Conservation (phyloP, 805 yeast genomes). For the Zygosaccharomyces kombuchaensis region DNA sequence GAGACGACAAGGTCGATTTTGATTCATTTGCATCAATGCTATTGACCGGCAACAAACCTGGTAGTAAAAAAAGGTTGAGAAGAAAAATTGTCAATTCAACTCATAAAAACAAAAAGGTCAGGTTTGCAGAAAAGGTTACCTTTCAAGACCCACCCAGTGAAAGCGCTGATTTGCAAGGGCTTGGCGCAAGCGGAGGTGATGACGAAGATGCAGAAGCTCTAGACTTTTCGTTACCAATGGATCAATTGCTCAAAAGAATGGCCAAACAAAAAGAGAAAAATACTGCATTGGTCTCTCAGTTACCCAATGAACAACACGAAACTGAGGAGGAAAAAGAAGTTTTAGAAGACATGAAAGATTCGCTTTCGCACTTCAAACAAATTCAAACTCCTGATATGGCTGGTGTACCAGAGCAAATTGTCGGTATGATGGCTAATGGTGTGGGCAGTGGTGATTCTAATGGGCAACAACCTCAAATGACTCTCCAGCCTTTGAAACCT, state of each 20-base stretch:
- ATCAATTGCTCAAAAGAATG: constrained; percentile 53
- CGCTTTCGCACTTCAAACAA: constrained; percentile 68
- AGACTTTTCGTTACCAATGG: constrained; percentile 73
- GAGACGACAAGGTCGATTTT: constrained; percentile 53
- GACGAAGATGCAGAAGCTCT: constrained; percentile 29
- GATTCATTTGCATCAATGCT: constrained; percentile 83
- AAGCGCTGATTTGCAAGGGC: constrained; percentile 2
- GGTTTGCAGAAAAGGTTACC: constrained; percentile 64
- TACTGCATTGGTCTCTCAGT: constrained; percentile 28
- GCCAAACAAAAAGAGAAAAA: constrained; percentile 27
- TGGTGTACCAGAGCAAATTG: constrained; percentile 10
- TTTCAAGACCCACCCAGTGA: constrained; percentile 30
- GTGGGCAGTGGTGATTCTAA: background rate
- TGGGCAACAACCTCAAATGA: constrained; percentile 8
- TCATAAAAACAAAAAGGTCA: constrained; percentile 55
- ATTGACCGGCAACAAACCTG: constrained; percentile 74
- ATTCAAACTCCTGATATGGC: constrained; percentile 66
- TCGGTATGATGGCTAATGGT: constrained; percentile 1
- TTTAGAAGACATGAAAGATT: constrained; percentile 68
- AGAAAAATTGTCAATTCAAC: constrained; percentile 31
- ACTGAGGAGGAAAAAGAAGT: constrained; percentile 68
- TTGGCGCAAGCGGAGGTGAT: constrained; percentile 13
- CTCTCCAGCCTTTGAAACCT: constrained; percentile 34
- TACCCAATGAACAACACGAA: constrained; percentile 34
- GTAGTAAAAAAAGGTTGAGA: constrained; percentile 36